These are phyloP conservation scores for Mycena olivaceomarginata DNA, from an alignment of 768 basidiomycete genomes.

Conservation along the genomic window DNA sequence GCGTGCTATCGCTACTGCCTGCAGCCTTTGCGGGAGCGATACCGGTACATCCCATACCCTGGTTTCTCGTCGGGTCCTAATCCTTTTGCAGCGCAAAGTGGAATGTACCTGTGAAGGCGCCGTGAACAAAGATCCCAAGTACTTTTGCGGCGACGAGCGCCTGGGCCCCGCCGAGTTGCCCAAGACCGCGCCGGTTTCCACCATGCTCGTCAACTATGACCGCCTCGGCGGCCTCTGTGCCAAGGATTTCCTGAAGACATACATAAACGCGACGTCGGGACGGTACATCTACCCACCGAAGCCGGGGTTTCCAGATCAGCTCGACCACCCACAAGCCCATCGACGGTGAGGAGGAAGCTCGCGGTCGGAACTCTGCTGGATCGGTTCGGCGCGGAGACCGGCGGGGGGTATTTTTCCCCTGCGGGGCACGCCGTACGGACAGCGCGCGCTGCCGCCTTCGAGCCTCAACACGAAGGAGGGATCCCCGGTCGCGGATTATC, in stretches of 20 bases:
- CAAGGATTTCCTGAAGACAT: constrained; percentile 28
- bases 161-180: constrained; percentile 23
- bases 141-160: constrained; percentile 22
- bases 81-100: not conserved
- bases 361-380: constrained; percentile 28
- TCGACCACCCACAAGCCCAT: constrained; percentile 4
- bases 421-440: constrained; percentile 32
- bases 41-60: not conserved
- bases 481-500: constrained; percentile 27
- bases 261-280: not conserved
- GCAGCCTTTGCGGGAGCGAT: too few species aligned
- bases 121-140: not conserved
- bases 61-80: not conserved
- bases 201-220: constrained; percentile 16
- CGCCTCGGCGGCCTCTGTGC: constrained; percentile 39
- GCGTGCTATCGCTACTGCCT: too few species aligned
- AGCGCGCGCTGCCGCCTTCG: constrained; percentile 39
- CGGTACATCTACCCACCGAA: constrained; percentile 14
- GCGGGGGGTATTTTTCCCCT: constrained; percentile 31
- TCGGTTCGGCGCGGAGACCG: constrained; percentile 32
- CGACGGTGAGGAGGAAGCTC: constrained; percentile 30
- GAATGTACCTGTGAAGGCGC: constrained; percentile 1
- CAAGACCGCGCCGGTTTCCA: not conserved
- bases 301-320: constrained; percentile 38
- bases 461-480: constrained; percentile 10